Conservation (phyloP, 139 green algal genomes). For the Chlorella sp. region DNA sequence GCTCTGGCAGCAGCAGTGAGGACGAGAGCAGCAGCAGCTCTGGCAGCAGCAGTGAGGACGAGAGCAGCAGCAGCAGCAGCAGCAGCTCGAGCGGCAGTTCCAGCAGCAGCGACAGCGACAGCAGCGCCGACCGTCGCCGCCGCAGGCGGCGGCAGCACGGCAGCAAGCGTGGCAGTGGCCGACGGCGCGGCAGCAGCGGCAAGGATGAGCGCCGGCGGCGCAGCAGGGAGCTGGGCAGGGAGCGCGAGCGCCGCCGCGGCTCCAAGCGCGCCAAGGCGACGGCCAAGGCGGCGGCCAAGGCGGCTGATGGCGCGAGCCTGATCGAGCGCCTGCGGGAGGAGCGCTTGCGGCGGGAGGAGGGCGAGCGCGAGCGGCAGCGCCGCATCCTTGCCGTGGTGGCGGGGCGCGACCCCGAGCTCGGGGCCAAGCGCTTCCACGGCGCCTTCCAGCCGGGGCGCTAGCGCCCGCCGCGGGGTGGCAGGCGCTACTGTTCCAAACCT, state of each 20-base stretch:
- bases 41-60: background rate
- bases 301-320: background rate
- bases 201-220: slow-evolving; percentile 2
- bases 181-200: background rate
- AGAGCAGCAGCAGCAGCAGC: slow-evolving; percentile 2
- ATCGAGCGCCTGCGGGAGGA: slow-evolving; percentile 57
- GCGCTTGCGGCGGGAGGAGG: slow-evolving; percentile 53
- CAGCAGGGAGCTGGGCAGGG: slow-evolving; percentile 23
- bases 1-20: background rate
- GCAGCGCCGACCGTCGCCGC: background rate
- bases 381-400: slow-evolving; percentile 8
- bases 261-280: background rate
- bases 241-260: background rate
- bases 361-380: slow-evolving; percentile 38
- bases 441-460: too few species aligned
- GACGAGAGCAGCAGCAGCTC: background rate
- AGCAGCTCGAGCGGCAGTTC: background rate
- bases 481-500: too few species aligned
- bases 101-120: background rate
- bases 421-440: slow-evolving; percentile 5
- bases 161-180: background rate
- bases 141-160: background rate
- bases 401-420: slow-evolving; percentile 1
- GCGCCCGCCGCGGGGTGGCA: too few species aligned
- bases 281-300: background rate